Base-by-base conservation (phyloP, 768 basidiomycete species). In the Rhizopogon rudus region DNA sequence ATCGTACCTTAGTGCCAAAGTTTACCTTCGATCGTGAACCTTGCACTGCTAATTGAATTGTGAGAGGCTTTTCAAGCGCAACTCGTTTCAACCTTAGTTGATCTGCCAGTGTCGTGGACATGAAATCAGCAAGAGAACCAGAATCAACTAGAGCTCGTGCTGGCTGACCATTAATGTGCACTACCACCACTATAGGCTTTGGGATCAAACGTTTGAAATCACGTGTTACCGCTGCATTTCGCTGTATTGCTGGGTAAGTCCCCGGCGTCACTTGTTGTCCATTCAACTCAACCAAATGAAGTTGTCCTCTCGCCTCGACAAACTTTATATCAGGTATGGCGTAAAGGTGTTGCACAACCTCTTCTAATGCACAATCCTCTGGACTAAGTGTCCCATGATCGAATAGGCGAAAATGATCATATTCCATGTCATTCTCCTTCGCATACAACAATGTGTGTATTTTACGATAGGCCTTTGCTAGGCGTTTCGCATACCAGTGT, bases 41-140 rank as follows among this genome's bases (percentile, higher is more conserved):
- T 10, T 62, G 60, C 0, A 67, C 69, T 3, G 70, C 70, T 1
- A 73, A 43, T 33, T 72, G 65, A 0, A 71, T 56, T 0, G 63
- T 58, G 13, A 71, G 40, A 1, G 67, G 67, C 51, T 67, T 71
- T 10, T 25, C 58, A 0, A 71, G 50, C 14, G 44, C 45, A 1
- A 51, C 51, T 1, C 31, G 10, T 10, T 51, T 22, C 6, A 72
- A 10, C 3, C 60, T 33, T 5, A 48, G 9, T 35, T 51, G 50
- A 4, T 51, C 50, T 28, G 50, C 14, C 1, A 51, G 20, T 6
- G n/a, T 51, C 0, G 68, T 60, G 0, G 74, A 73, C 28, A 79
- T 67, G 52, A 79, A 77, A 56, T 78, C 77, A 1, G 73, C 73
- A 0, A 73, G 53, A 0, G 72, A 77, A 0, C 75, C 76, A 0